Percentiles rank a stretch among this genome's conserved stretches.
These are phyloP conservation scores for Lepiota brunneoincarnata DNA, from an alignment of 768 basidiomycete species.

Conservation along the genomic window DNA sequence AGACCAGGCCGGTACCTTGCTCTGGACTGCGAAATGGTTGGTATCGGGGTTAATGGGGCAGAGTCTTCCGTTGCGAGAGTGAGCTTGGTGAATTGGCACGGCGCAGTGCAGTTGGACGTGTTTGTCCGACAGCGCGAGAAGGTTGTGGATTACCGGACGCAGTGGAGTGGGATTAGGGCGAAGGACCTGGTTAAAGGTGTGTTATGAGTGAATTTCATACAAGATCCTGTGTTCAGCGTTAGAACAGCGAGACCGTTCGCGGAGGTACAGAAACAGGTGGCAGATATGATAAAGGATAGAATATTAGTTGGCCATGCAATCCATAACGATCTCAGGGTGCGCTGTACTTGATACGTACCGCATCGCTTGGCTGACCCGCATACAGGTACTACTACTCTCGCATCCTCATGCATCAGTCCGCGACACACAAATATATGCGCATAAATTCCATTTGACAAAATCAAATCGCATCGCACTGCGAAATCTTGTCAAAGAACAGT, in stretches of 20 bases:
- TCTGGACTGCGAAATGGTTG: slow-evolving; percentile 98
- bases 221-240: not conserved
- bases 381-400: slow-evolving; percentile 64
- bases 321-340: slow-evolving; percentile 84
- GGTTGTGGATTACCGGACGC: slow-evolving; percentile 91
- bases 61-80: slow-evolving; percentile 89
- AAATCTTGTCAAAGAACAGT: slow-evolving; percentile 74
- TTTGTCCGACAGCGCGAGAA: slow-evolving; percentile 85
- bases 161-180: slow-evolving; percentile 81
- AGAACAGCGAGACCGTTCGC: slow-evolving; percentile 69
- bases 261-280: slow-evolving; percentile 76
- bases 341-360: slow-evolving; percentile 14
- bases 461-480: slow-evolving; percentile 74
- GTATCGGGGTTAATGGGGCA: slow-evolving; percentile 77
- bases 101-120: slow-evolving; percentile 74
- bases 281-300: slow-evolving; percentile 71
- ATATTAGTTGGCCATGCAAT: slow-evolving; percentile 91
- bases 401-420: slow-evolving; percentile 63
- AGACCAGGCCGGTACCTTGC: slow-evolving; percentile 77
- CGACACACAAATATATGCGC: slow-evolving; percentile 67
- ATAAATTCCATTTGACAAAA: slow-evolving; percentile 57
- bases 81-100: slow-evolving; percentile 86
- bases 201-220: slow-evolving; percentile 12
- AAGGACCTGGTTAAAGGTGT: slow-evolving; percentile 70
- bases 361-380: slow-evolving; percentile 11